Conservation (phyloP, 129 eudicot species). For the Ambrosia trifida region DNA sequence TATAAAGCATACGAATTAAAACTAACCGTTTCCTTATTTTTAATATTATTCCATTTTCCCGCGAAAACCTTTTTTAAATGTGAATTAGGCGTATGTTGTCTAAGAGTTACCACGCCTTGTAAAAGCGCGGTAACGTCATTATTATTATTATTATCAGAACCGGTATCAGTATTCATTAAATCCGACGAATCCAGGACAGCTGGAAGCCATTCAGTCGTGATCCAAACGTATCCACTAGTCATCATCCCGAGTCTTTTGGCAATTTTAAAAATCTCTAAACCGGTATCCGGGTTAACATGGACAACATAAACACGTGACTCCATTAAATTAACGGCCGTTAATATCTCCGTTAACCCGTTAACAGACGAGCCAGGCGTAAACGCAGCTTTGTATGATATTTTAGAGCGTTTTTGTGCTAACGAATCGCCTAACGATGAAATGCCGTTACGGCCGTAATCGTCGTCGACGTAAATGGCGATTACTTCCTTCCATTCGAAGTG, state of each 20-base stretch:
- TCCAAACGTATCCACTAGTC: constrained; percentile 77
- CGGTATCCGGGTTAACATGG: constrained; percentile 93
- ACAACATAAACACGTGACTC: constrained; percentile 90
- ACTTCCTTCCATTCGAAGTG: constrained; percentile 83
- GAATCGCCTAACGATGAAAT: constrained; percentile 79
- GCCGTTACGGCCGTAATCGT: constrained; percentile 90
- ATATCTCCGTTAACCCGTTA: constrained; percentile 40
- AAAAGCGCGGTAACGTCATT: constrained; percentile 28
- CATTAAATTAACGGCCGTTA: constrained; percentile 67
- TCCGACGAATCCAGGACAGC: constrained; percentile 63
- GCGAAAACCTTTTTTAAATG: constrained; percentile 36
- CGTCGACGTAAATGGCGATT: constrained; percentile 78
- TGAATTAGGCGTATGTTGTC: constrained; percentile 73
- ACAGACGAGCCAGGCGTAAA: constrained; percentile 54
- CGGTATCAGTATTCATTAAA: constrained; percentile 25
- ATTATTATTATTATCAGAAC: too few relatives aligned
- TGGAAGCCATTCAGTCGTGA: constrained; percentile 90
- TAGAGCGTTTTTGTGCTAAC: constrained; percentile 69
- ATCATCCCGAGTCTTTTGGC: constrained; percentile 82
- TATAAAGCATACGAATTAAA: constrained; percentile 79
- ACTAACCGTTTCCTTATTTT: constrained; percentile 36
- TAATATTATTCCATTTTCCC: constrained; percentile 53
- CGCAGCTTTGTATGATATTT: constrained; percentile 83
- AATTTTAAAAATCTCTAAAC: constrained; percentile 51
- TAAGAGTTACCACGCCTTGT: constrained; percentile 72